Evolutionary conservation across 768 basidiomycete genomes (phyloP).

Genomic region (Cystoderma amianthinum): DNA sequence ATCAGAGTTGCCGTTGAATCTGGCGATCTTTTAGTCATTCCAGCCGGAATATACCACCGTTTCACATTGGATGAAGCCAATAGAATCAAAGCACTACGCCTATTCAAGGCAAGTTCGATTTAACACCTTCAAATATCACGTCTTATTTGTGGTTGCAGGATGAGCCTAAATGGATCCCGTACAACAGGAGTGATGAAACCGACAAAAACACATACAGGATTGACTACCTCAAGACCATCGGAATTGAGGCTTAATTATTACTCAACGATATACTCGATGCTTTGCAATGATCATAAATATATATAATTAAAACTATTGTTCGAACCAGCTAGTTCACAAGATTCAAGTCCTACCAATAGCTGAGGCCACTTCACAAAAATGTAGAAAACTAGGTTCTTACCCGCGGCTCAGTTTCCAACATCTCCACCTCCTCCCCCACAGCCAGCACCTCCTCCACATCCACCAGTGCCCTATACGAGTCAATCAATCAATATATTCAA

Average conservation of each 20-base stretch:
- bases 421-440: too few relatives aligned
- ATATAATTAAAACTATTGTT: too few relatives aligned
- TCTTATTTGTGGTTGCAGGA: slow-evolving; percentile 46
- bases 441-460: too few relatives aligned
- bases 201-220: slow-evolving; percentile 60
- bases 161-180: slow-evolving; percentile 85
- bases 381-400: too few relatives aligned
- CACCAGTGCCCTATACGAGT: too few relatives aligned
- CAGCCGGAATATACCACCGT: slow-evolving; percentile 90
- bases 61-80: slow-evolving; percentile 83
- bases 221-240: slow-evolving; percentile 49
- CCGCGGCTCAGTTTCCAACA: too few relatives aligned
- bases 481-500: too few relatives aligned
- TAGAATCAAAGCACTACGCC: slow-evolving; percentile 66
- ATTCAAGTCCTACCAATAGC: too few relatives aligned
- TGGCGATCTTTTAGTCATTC: slow-evolving; percentile 83
- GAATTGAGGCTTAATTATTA: slow-evolving; percentile 30
- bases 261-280: too few relatives aligned
- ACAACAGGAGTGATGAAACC: slow-evolving; percentile 56
- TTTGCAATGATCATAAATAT: too few relatives aligned
- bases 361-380: too few relatives aligned
- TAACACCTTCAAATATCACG: neutral
- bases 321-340: too few relatives aligned
- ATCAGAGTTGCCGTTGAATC: slow-evolving; percentile 69
- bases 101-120: slow-evolving; percentile 64